phyloP scores from a whole-genome alignment of 176 grass and related monocot genomes.

The Carex scoparia region DNA sequence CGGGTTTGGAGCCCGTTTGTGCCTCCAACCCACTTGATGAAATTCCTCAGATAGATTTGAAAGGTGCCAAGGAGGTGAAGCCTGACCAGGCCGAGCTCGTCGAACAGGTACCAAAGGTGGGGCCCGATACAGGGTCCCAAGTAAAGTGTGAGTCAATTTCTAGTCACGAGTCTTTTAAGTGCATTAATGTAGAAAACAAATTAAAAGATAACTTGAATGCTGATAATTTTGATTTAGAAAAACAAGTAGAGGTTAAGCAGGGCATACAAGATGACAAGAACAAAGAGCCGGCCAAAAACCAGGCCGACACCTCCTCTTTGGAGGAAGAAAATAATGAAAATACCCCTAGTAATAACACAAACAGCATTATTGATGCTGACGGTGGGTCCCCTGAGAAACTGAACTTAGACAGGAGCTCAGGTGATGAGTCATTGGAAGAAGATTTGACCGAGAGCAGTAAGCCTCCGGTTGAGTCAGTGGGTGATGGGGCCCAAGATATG shows the following conservation, averaged over 20 bases:
- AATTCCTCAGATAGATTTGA: conserved; percentile 30
- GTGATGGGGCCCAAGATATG: conserved; percentile 40
- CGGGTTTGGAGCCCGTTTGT: conserved; percentile 25
- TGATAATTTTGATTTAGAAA: conserved; percentile 99
- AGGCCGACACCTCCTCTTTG: conserved; percentile 37
- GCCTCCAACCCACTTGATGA: conserved; percentile 20
- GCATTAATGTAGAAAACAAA: conserved; percentile 84
- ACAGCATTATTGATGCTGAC: conserved; percentile 51
- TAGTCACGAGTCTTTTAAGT: conserved; percentile 63
- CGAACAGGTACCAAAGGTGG: conserved; percentile 95
- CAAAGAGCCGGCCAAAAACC: conserved; percentile 67
- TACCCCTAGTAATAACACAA: conserved; percentile 39
- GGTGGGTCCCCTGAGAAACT: conserved; percentile 78
- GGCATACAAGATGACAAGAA: conserved; percentile 59
- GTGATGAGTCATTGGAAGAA: conserved; percentile 98
- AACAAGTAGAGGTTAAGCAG: conserved; percentile 83
- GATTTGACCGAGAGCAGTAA: conserved; percentile 69
- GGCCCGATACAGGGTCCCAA: conserved; percentile 81
- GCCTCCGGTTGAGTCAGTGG: conserved; percentile 48
- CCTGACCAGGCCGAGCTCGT: conserved; percentile 37
- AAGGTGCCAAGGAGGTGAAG: conserved; percentile 25
- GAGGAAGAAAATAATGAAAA: conserved; percentile 57
- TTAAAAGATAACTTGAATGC: conserved; percentile 97
- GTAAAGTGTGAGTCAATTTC: conserved; percentile 90
- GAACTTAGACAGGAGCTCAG: conserved; percentile 97